These are phyloP conservation scores for Thalassiosira mediterranea DNA, from an alignment of 352 stramenopile genomes.

Conservation along the genomic window DNA sequence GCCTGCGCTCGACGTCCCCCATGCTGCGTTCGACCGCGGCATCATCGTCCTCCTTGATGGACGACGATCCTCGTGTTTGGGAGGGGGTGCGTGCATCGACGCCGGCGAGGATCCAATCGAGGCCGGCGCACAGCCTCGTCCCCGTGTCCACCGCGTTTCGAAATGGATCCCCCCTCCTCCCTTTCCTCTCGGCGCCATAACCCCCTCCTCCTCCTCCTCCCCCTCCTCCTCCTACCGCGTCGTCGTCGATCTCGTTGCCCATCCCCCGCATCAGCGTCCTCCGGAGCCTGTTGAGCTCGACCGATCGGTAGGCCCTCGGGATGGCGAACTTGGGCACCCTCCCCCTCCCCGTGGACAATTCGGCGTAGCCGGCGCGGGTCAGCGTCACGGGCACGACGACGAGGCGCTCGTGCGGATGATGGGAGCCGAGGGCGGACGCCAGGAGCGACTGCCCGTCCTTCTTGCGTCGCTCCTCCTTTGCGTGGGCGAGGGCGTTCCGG, in stretches of 20 bases:
- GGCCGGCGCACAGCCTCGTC: constrained; percentile 54
- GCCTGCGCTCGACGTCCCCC: constrained; percentile 39
- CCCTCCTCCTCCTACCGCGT: too few species aligned
- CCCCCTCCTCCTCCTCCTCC: constrained; percentile 5
- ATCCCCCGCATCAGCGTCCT: too few species aligned
- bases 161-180: constrained; percentile 24
- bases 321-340: constrained; percentile 33
- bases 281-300: constrained; percentile 69
- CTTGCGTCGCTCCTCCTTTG: constrained; percentile 16
- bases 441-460: neutral
- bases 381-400: constrained; percentile 35
- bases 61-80: neutral
- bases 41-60: constrained; percentile 7
- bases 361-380: constrained; percentile 62
- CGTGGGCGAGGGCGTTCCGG: constrained; percentile 22
- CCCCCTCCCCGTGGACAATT: constrained; percentile 36
- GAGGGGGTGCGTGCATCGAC: neutral
- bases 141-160: constrained; percentile 56
- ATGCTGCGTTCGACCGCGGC: constrained; percentile 16
- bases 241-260: too few species aligned
- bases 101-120: constrained; percentile 42
- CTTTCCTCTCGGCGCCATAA: neutral
- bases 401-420: constrained; percentile 31
- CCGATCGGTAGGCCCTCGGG: constrained; percentile 37
- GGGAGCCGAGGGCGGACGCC: constrained; percentile 12